phyloP scores from a whole-genome alignment of 805 yeast species.

The Yamadazyma phyllophila region DNA sequence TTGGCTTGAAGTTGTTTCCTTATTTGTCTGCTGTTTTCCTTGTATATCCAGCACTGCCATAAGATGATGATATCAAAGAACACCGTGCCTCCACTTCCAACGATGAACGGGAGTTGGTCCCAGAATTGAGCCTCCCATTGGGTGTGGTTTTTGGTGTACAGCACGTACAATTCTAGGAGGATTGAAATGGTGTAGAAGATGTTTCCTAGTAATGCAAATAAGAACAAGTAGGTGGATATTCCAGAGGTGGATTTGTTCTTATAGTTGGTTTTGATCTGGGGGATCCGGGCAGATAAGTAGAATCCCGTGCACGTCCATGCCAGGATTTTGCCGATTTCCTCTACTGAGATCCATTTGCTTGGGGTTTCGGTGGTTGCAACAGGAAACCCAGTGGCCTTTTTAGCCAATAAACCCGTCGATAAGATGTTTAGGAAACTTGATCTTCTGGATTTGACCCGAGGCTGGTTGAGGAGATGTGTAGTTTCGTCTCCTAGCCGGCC shows the following conservation, averaged over 20 bases:
- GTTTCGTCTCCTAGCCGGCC: slow-evolving; percentile 24
- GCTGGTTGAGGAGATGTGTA: neutral
- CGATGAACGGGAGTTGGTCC: slow-evolving; percentile 70
- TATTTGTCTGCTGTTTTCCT: neutral
- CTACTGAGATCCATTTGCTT: neutral
- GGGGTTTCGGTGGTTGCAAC: neutral
- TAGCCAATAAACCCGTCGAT: slow-evolving; percentile 9
- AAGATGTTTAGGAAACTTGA: slow-evolving; percentile 7
- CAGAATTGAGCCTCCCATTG: slow-evolving; percentile 41
- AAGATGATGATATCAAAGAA: slow-evolving; percentile 46
- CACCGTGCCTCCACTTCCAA: slow-evolving; percentile 83
- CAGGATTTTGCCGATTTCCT: slow-evolving; percentile 23
- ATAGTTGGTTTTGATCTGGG: slow-evolving; percentile 36
- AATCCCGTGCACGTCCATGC: slow-evolving; percentile 34
- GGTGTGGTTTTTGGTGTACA: slow-evolving; percentile 8
- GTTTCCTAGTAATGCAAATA: slow-evolving; percentile 38
- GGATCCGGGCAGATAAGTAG: slow-evolving; percentile 32
- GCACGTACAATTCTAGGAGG: slow-evolving; percentile 27
- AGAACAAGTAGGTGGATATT: slow-evolving; percentile 30
- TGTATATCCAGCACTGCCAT: slow-evolving; percentile 29
- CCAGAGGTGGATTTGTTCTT: slow-evolving; percentile 31
- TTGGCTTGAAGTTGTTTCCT: neutral
- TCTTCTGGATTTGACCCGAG: neutral
- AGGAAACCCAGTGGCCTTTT: slow-evolving; percentile 10
- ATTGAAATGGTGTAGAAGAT: slow-evolving; percentile 34